These are phyloP conservation scores for Heterobasidion parviporum DNA, from an alignment of 1,284 basidiomycete species.

Conservation along the genomic window DNA sequence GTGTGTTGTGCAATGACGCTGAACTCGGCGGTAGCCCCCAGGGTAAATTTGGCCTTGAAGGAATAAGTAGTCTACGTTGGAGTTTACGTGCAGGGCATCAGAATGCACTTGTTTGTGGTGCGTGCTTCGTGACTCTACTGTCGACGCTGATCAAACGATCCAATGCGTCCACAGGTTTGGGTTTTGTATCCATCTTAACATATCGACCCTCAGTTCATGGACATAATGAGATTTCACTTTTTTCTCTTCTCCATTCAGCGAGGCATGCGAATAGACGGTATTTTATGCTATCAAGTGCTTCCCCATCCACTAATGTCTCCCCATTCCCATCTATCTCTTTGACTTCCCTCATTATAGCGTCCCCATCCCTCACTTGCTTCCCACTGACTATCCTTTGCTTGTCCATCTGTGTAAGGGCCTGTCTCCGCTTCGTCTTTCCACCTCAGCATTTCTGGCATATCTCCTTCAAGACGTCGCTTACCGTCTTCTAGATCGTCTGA, in stretches of 20 bases:
- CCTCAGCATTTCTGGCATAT: too few species aligned
- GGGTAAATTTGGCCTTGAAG: constrained; percentile 8
- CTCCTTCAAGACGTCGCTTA: too few species aligned
- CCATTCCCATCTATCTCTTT: neutral
- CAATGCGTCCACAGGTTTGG: neutral
- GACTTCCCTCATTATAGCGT: neutral
- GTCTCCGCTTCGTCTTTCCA: neutral
- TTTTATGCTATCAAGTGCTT: neutral
- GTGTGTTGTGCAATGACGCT: neutral
- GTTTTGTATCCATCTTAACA: neutral
- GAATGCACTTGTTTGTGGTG: too few species aligned
- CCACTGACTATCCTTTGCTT: neutral
- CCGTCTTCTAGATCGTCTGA: neutral
- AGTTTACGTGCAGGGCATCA: too few species aligned
- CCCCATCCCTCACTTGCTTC: neutral
- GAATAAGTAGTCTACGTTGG: neutral
- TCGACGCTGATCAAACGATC: neutral
- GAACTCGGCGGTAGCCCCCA: constrained; percentile 17
- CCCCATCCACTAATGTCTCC: neutral
- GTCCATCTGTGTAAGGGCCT: neutral
- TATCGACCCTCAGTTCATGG: neutral
- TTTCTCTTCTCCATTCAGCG: neutral
- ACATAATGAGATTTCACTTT: neutral
- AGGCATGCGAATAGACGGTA: neutral
- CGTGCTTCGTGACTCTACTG: too few species aligned